Base-by-base conservation (phyloP, 2,329 filamentous ascomycete species). In the Tolypocladium tropicale region DNA sequence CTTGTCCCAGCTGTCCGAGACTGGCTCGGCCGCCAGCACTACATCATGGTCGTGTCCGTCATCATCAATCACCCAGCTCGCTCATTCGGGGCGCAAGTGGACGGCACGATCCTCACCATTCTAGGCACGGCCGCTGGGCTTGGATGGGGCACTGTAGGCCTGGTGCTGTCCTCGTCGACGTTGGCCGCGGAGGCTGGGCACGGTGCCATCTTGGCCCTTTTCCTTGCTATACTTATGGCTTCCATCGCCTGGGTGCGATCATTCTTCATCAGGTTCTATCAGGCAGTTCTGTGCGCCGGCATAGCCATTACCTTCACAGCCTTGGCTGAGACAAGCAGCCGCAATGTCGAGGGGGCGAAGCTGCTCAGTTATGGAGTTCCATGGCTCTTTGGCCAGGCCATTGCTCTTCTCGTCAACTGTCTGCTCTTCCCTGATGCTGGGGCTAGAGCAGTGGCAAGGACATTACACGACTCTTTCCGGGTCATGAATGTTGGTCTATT, bases 21-120 rank as follows among this genome's bases (percentile, higher is more conserved):
- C n/a, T 80, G 75, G 74, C 69, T 84, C 4, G 81, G 81, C 2
- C 72, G 68, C 18, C 79, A 82, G 60, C 73, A 72, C 59, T 83
- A 82, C 60, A 74, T 84, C 57, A 78, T 82, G 72, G 76, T 73
- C 4, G 65, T 84, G 52, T 83, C 81, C 2, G 71, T 77, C n/a
- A 74, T 83, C 23, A 61, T 84, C 49, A 84, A 83, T 57, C 81
- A 84, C 60, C 74, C 81, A 3, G 79, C 77, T 25, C 73, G 81
- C 39, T 76, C 78, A 1, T 62, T 83, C 53, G 81, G 81, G 6
- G 76, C 79, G 14, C 81, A 84, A 60, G 65, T 84, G 25, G 81
- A 84, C 62, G 81, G 81, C 2, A 67, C 76, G 4, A 55, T 81
- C 46, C 65, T 80, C 23, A 83, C 80, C 6, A 76, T 74, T n/a